Evolutionary conservation across 306 rosid genomes (phyloP).

Genomic region (Quillaja saponaria): DNA sequence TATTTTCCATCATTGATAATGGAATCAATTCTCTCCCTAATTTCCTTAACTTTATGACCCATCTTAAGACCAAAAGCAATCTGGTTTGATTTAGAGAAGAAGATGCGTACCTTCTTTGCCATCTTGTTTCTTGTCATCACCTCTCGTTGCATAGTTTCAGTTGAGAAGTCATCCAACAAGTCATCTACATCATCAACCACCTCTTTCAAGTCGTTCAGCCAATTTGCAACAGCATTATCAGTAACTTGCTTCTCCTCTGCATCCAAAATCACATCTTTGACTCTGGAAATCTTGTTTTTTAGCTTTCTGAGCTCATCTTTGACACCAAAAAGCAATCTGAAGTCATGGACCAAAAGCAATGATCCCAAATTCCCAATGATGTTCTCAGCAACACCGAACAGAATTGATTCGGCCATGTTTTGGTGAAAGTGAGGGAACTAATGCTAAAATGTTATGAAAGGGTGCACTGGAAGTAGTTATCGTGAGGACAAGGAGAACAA

Average conservation of each 20-base stretch:
- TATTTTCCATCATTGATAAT: neutral
- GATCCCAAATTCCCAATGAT: neutral
- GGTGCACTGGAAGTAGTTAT: too few species aligned
- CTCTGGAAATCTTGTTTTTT: too few species aligned
- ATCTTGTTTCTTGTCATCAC: neutral
- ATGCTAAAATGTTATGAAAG: too few species aligned
- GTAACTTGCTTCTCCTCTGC: neutral
- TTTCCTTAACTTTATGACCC: neutral
- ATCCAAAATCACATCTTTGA: neutral
- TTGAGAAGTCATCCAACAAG: slow-evolving; percentile 5
- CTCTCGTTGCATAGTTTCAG: neutral
- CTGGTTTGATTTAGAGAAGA: slow-evolving; percentile 18
- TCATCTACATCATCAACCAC: neutral
- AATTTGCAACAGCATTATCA: neutral
- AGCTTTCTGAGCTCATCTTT: neutral
- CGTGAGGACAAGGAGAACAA: too few species aligned
- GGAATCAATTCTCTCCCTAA: neutral
- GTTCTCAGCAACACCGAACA: neutral
- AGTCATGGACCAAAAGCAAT: neutral
- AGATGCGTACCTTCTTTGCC: neutral
- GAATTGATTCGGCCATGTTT: slow-evolving; percentile 14
- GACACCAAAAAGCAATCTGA: slow-evolving; percentile 7
- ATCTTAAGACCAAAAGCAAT: neutral
- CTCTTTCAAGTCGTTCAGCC: too few species aligned
- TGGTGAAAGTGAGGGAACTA: too few species aligned